Evolutionary conservation across 352 stramenopile genomes (phyloP).

Genomic region (Pythium periplocum): DNA sequence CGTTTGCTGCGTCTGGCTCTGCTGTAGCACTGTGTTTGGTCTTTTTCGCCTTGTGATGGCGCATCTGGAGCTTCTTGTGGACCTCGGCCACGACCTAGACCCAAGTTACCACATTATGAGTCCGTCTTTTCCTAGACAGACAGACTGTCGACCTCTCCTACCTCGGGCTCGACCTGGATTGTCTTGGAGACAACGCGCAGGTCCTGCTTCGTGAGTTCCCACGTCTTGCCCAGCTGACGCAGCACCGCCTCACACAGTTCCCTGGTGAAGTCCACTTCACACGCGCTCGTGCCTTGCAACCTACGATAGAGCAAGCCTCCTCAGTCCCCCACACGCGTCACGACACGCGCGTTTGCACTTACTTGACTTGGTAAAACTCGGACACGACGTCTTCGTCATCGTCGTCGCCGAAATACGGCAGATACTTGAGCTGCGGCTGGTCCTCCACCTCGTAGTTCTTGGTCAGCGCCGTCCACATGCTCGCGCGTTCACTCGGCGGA

Average conservation of each 20-base stretch:
- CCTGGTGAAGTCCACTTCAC: constrained; percentile 73
- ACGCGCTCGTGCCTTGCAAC: constrained; percentile 52
- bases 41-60: constrained; percentile 18
- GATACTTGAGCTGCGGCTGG: constrained; percentile 67
- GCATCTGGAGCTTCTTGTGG: constrained; percentile 59
- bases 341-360: constrained; percentile 4
- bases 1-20: not conserved
- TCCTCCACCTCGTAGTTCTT: constrained; percentile 87
- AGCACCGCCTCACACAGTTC: constrained; percentile 67
- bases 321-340: no score
- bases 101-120: constrained; percentile 1
- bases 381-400: constrained; percentile 81
- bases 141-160: not conserved
- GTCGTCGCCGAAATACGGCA: constrained; percentile 76
- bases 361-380: constrained; percentile 85
- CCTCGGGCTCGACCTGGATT: constrained; percentile 46
- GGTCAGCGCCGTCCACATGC: constrained; percentile 76
- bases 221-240: constrained; percentile 56
- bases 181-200: constrained; percentile 54
- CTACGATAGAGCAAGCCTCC: constrained; percentile 16
- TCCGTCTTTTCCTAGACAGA: not conserved
- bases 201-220: constrained; percentile 55
- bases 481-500: constrained; percentile 40
- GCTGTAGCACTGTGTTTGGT: constrained; percentile 6
- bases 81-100: constrained; percentile 53